Conservation (phyloP, 352 stramenopile species). For the Thraustochytrium sp. region DNA sequence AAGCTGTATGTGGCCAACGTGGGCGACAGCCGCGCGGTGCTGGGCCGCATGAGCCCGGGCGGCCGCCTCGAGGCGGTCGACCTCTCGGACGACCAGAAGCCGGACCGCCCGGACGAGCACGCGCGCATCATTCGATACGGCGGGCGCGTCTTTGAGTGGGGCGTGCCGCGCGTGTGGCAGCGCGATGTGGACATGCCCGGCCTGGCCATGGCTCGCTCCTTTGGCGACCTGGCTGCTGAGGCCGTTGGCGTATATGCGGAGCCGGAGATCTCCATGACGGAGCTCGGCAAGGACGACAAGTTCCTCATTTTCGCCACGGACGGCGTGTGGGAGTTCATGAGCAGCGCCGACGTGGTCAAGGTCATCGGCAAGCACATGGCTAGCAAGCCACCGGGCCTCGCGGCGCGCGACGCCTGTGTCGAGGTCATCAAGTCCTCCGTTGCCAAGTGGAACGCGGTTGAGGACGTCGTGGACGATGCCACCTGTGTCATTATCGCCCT, state of each 20-base stretch:
- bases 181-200: constrained; percentile 95
- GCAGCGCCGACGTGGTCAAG: constrained; percentile 86
- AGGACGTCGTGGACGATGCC: constrained; percentile 33
- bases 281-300: constrained; percentile 78
- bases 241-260: constrained; percentile 87
- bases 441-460: constrained; percentile 10
- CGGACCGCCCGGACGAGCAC: constrained; percentile 88
- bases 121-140: constrained; percentile 59
- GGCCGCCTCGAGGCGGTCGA: constrained; percentile 60
- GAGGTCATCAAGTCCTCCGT: constrained; percentile 41
- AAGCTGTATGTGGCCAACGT: constrained; percentile 89
- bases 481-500: constrained; percentile 38
- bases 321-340: constrained; percentile 98
- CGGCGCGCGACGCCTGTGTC: constrained; percentile 19
- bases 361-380: constrained; percentile 58
- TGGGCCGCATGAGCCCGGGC: constrained; percentile 12
- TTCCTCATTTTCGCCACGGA: constrained; percentile 93
- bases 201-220: constrained; percentile 91
- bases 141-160: constrained; percentile 94
- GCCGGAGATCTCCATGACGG: constrained; percentile 57
- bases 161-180: constrained; percentile 94
- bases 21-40: constrained; percentile 79
- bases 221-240: constrained; percentile 93
- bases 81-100: constrained; percentile 97
- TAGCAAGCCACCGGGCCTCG: neutral